Percentiles rank a stretch among this genome's conserved stretches.
Evolutionary conservation across 352 stramenopile genomes (phyloP).

Genomic region (Phytophthora rubi): DNA sequence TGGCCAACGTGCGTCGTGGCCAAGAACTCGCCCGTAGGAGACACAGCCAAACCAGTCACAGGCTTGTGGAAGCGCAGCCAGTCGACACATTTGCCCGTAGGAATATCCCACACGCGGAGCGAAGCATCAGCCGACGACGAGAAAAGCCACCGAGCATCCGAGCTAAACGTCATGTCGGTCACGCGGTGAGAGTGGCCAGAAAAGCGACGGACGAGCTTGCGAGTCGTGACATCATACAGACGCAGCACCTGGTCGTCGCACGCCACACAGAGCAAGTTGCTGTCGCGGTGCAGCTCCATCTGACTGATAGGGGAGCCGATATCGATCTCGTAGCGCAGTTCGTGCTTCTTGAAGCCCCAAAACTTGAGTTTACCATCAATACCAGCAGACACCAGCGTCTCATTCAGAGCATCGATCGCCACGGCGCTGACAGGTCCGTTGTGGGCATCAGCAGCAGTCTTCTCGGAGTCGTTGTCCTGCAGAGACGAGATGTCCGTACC

Average conservation of each 20-base stretch:
- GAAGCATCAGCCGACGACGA: slow-evolving; percentile 88
- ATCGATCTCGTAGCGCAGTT: slow-evolving; percentile 69
- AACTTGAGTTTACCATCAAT: slow-evolving; percentile 92
- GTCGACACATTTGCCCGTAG: slow-evolving; percentile 95
- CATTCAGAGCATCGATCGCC: slow-evolving; percentile 88
- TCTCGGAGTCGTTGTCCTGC: slow-evolving; percentile 43
- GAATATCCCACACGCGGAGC: slow-evolving; percentile 94
- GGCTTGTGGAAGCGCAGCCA: slow-evolving; percentile 94
- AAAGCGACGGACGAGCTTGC: slow-evolving; percentile 90
- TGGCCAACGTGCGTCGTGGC: slow-evolving; percentile 93
- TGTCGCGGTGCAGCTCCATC: slow-evolving; percentile 86
- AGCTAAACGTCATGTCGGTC: slow-evolving; percentile 90
- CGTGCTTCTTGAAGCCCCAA: slow-evolving; percentile 89
- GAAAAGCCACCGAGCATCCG: slow-evolving; percentile 90
- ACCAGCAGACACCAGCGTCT: slow-evolving; percentile 78
- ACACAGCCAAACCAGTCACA: slow-evolving; percentile 92
- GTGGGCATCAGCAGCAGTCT: slow-evolving; percentile 56
- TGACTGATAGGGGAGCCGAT: slow-evolving; percentile 81
- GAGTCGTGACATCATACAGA: slow-evolving; percentile 86
- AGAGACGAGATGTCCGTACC: slow-evolving; percentile 42
- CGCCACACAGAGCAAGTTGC: slow-evolving; percentile 86
- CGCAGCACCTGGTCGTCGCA: slow-evolving; percentile 90
- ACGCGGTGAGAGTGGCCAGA: slow-evolving; percentile 82
- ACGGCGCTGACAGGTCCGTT: slow-evolving; percentile 86
- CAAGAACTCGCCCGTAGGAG: slow-evolving; percentile 95